These are phyloP conservation scores for Penicillium digitatum DNA, from an alignment of 2,329 filamentous ascomycete genomes.

Conservation along the genomic window DNA sequence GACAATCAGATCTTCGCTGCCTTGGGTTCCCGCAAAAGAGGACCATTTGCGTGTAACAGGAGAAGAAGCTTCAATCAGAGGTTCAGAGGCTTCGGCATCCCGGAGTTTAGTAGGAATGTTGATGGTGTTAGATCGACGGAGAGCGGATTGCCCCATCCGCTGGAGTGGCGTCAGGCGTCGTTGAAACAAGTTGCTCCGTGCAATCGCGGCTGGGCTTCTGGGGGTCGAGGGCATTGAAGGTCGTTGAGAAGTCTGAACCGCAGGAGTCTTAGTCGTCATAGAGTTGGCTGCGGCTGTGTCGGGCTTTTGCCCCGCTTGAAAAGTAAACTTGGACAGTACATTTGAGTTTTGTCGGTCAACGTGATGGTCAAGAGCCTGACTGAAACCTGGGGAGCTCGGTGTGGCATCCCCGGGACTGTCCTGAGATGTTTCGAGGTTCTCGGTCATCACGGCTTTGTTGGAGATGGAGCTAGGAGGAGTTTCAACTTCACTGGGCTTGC, in stretches of 20 bases:
- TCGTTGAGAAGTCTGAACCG: conserved; percentile 6
- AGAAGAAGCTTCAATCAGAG: conserved; percentile 5
- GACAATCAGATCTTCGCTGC: conserved; percentile 52
- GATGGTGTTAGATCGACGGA: conserved; percentile 38
- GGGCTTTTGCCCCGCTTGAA: conserved; percentile 20
- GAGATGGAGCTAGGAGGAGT: neutral
- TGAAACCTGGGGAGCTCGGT: conserved; percentile 20
- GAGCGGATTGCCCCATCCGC: conserved; percentile 39
- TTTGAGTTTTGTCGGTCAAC: conserved; percentile 36
- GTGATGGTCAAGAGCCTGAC: conserved; percentile 36
- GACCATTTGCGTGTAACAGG: neutral
- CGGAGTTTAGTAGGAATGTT: conserved; percentile 24
- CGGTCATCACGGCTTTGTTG: neutral
- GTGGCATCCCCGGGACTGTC: conserved; percentile 13
- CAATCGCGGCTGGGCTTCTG: conserved; percentile 11
- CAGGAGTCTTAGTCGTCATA: conserved; percentile 11
- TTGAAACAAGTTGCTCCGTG: conserved; percentile 9
- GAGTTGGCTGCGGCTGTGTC: neutral
- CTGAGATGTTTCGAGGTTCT: neutral
- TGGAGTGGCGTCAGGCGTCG: conserved; percentile 40
- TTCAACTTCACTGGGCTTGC: neutral
- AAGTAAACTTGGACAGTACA: conserved; percentile 37
- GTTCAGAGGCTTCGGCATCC: conserved; percentile 3
- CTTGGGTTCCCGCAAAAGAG: conserved; percentile 24
- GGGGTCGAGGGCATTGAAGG: conserved; percentile 5